Conservation (phyloP, 2,329 filamentous ascomycete species). For the Gyromitra esculenta region DNA sequence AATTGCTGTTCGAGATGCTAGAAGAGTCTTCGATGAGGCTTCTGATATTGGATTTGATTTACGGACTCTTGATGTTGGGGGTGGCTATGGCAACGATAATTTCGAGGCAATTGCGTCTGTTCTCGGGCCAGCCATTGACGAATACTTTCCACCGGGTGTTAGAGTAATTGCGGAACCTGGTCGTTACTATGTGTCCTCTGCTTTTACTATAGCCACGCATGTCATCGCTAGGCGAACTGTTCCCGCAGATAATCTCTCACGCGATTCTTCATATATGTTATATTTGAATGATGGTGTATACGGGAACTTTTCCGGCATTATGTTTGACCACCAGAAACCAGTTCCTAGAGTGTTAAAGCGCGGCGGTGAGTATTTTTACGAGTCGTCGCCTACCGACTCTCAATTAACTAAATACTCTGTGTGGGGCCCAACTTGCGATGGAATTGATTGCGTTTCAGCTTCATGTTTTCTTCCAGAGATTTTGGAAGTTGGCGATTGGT, state of each 20-base stretch:
- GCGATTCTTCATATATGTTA: conserved; percentile 85
- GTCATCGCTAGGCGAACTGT: conserved; percentile 94
- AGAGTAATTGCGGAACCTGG: conserved; percentile 95
- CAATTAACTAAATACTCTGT: conserved; percentile 84
- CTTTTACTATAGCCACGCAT: conserved; percentile 94
- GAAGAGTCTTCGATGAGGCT: conserved; percentile 87
- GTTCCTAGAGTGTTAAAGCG: conserved; percentile 80
- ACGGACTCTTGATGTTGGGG: conserved; percentile 90
- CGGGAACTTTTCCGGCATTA: conserved; percentile 98
- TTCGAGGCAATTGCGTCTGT: conserved; percentile 91
- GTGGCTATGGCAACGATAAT: conserved; percentile 88
- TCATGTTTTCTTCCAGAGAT: conserved; percentile 79
- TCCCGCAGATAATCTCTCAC: conserved; percentile 70
- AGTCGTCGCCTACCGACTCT: conserved; percentile 60
- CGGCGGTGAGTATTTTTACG: conserved; percentile 68
- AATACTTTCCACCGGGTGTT: conserved; percentile 84
- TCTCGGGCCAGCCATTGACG: conserved; percentile 80
- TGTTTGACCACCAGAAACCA: conserved; percentile 97
- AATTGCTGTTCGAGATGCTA: conserved; percentile 89
- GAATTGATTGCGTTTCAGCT: conserved; percentile 91
- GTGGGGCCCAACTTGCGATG: conserved; percentile 98
- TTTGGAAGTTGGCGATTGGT: conserved; percentile 93
- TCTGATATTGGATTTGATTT: conserved; percentile 78
- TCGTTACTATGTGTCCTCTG: conserved; percentile 91
- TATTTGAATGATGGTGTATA: conserved; percentile 98